Conservation (phyloP, 2,329 filamentous ascomycete species). For the Colletotrichum liaoningense region DNA sequence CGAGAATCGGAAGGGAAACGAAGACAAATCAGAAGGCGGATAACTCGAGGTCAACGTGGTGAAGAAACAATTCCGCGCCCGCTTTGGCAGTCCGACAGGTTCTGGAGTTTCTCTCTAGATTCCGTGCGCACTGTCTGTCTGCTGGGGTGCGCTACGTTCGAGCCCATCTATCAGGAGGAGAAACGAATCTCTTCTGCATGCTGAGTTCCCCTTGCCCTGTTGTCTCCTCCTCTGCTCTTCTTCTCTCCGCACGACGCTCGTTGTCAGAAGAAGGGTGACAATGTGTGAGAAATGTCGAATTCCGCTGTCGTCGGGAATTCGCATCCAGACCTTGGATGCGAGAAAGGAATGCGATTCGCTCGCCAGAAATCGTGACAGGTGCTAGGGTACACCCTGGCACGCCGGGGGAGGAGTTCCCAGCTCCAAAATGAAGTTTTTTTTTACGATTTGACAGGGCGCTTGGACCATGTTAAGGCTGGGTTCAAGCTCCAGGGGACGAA, state of each 20-base stretch:
- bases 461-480: constrained; percentile 34
- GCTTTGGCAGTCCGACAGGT: neutral
- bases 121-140: neutral
- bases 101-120: neutral
- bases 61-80: constrained; percentile 14
- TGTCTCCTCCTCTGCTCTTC: neutral
- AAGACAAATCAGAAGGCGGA: constrained; percentile 12
- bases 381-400: constrained; percentile 24
- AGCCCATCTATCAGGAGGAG: neutral
- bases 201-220: neutral
- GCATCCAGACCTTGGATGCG: constrained; percentile 11
- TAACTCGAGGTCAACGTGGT: neutral
- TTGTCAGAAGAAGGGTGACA: constrained; percentile 12
- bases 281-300: constrained; percentile 3
- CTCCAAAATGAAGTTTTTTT: constrained; percentile 14
- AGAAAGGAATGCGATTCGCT: constrained; percentile 33
- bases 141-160: neutral
- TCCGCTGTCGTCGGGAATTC: constrained; percentile 20
- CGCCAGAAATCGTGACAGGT: constrained; percentile 32
- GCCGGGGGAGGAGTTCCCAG: constrained; percentile 6
- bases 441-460: constrained; percentile 37
- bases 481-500: constrained; percentile 19
- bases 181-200: neutral
- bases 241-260: neutral
- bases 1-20: constrained; percentile 18